These are phyloP conservation scores for Paratinospora sagittata DNA, from an alignment of 164 flowering plant genomes.

Conservation along the genomic window DNA sequence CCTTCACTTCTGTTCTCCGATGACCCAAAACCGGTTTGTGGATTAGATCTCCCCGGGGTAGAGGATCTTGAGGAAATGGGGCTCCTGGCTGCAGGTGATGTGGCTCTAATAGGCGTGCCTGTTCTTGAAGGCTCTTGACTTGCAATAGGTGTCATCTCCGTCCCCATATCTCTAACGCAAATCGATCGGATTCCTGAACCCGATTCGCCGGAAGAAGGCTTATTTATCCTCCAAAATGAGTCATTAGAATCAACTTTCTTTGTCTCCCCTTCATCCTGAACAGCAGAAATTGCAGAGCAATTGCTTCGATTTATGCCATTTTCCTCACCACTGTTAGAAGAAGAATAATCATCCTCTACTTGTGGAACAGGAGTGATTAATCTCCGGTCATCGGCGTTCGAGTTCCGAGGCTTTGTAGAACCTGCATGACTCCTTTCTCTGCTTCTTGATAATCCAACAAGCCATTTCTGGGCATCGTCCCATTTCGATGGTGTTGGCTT, in stretches of 20 bases:
- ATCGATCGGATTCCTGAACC: slow-evolving; percentile 48
- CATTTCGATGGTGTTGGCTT: slow-evolving; percentile 94
- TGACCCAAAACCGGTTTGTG: slow-evolving; percentile 20
- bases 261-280: slow-evolving; percentile 43
- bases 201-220: slow-evolving; percentile 28
- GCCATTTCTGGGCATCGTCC: slow-evolving; percentile 99
- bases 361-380: slow-evolving; percentile 64
- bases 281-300: neutral
- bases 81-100: slow-evolving; percentile 58
- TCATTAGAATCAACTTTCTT: slow-evolving; percentile 67
- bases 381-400: slow-evolving; percentile 83
- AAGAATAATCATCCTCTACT: slow-evolving; percentile 42
- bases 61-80: slow-evolving; percentile 72
- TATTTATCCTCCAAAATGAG: slow-evolving; percentile 59
- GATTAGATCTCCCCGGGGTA: slow-evolving; percentile 52
- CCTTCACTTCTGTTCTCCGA: slow-evolving; percentile 31
- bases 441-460: slow-evolving; percentile 66
- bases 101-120: slow-evolving; percentile 70
- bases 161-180: slow-evolving; percentile 93
- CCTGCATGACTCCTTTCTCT: slow-evolving; percentile 40
- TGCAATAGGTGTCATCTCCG: slow-evolving; percentile 93
- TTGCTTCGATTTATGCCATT: slow-evolving; percentile 8
- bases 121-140: slow-evolving; percentile 94
- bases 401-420: slow-evolving; percentile 55
- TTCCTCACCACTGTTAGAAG: slow-evolving; percentile 29